These are phyloP conservation scores for Phlyctochytrium planicorne DNA, from an alignment of 192 early-diverging fungal genomes.

Conservation along the genomic window DNA sequence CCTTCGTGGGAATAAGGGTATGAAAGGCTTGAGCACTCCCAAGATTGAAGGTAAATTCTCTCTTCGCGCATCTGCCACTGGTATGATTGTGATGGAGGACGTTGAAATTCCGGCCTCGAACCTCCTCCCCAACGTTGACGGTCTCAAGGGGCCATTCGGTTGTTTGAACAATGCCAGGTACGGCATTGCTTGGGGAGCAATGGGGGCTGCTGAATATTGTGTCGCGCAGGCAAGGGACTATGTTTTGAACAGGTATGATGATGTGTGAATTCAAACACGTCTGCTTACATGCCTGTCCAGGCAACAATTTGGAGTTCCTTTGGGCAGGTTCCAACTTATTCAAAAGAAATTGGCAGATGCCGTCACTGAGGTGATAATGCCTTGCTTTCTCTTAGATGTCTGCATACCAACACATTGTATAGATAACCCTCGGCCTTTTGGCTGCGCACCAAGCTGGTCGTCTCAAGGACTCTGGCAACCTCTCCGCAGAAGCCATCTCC, in stretches of 20 bases:
- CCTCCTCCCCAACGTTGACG: conserved; percentile 85
- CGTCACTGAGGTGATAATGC: conserved; percentile 67
- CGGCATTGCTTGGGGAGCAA: conserved; percentile 95
- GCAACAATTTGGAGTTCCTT: conserved; percentile 89
- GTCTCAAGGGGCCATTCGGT: conserved; percentile 92
- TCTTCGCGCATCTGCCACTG: conserved; percentile 88
- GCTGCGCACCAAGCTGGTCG: conserved; percentile 88
- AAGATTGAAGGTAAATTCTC: conserved; percentile 95
- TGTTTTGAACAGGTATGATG: conserved; percentile 66
- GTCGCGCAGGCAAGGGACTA: conserved; percentile 87
- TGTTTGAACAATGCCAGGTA: conserved; percentile 97
- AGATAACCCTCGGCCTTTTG: conserved; percentile 84
- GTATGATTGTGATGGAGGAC: conserved; percentile 99
- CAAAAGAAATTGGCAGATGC: conserved; percentile 97
- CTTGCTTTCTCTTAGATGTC: neutral
- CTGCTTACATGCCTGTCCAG: conserved; percentile 5
- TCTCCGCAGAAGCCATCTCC: conserved; percentile 93
- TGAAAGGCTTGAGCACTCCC: conserved; percentile 86
- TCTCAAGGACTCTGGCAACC: conserved; percentile 78
- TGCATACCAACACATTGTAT: neutral
- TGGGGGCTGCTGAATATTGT: conserved; percentile 94
- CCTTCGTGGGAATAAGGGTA: conserved; percentile 65
- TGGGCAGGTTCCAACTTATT: conserved; percentile 90
- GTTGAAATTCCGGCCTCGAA: conserved; percentile 90
- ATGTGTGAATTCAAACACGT: too few relatives aligned